A percentile compares a stretch with the other conserved stretches of the same genome.
These are phyloP conservation scores for Candida sphagnicola DNA, from an alignment of 805 yeast species.

Conservation along the genomic window DNA sequence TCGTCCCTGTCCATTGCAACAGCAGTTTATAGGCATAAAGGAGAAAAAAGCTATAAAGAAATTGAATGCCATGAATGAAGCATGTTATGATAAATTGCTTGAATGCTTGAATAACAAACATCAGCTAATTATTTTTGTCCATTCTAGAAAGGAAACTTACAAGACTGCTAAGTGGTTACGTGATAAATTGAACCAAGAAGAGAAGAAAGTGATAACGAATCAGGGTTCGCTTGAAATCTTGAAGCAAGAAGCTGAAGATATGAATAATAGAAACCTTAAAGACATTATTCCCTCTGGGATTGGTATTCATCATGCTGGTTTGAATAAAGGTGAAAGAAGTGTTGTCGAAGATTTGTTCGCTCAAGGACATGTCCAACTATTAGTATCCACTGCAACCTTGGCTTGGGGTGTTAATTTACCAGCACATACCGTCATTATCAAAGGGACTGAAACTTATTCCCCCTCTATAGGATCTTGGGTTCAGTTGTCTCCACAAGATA, in stretches of 20 bases:
- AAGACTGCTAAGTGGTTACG: slow-evolving; percentile 76
- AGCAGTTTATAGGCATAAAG: slow-evolving; percentile 83
- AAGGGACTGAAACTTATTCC: slow-evolving; percentile 90
- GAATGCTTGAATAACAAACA: slow-evolving; percentile 60
- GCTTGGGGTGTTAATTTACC: slow-evolving; percentile 98
- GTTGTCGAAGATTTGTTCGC: slow-evolving; percentile 84
- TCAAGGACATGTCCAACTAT: slow-evolving; percentile 76
- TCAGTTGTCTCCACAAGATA: slow-evolving; percentile 91
- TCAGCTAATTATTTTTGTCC: slow-evolving; percentile 88
- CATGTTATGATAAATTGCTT: slow-evolving; percentile 70
- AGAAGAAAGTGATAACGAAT: slow-evolving; percentile 42
- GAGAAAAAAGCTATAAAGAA: slow-evolving; percentile 78
- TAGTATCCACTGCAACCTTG: slow-evolving; percentile 87
- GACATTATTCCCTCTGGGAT: slow-evolving; percentile 67
- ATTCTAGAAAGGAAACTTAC: slow-evolving; percentile 87
- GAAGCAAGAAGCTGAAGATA: slow-evolving; percentile 55
- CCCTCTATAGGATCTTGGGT: slow-evolving; percentile 90
- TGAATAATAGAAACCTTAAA: slow-evolving; percentile 50
- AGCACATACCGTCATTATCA: slow-evolving; percentile 89
- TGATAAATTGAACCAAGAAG: slow-evolving; percentile 59
- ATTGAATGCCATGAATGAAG: slow-evolving; percentile 81
- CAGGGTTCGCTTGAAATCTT: slow-evolving; percentile 62
- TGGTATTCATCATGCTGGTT: slow-evolving; percentile 92
- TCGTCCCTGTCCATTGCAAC: slow-evolving; percentile 91
- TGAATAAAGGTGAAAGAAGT: slow-evolving; percentile 66